Evolutionary conservation across 768 basidiomycete genomes (phyloP).

Genomic region (Russula lepida): DNA sequence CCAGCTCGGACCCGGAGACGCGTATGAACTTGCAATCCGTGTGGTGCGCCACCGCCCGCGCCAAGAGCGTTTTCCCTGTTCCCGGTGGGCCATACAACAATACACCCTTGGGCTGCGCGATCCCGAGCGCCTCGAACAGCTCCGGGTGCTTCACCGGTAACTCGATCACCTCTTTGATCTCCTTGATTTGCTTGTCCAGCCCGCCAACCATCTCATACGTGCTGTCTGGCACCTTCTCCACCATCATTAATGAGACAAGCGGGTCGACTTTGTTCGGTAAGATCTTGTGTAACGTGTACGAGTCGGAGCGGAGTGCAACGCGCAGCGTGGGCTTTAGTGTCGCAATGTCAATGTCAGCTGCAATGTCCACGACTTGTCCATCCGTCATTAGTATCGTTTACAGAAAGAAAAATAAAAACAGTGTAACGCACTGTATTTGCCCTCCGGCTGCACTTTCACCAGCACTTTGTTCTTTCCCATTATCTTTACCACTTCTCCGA

Average conservation of each 20-base stretch:
- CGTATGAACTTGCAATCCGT: constrained; percentile 98
- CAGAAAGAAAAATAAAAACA: neutral
- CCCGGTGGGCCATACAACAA: constrained; percentile 93
- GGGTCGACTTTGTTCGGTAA: constrained; percentile 97
- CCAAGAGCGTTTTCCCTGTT: constrained; percentile 92
- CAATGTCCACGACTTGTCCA: constrained; percentile 81
- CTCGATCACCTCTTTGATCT: constrained; percentile 99
- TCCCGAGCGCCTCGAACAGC: constrained; percentile 91
- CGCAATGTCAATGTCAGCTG: constrained; percentile 74
- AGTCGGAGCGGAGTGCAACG: constrained; percentile 92
- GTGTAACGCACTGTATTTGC: constrained; percentile 83
- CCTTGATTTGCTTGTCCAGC: constrained; percentile 95
- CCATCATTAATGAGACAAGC: constrained; percentile 99
- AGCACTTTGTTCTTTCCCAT: constrained; percentile 99
- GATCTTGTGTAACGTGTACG: constrained; percentile 94
- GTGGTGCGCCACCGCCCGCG: constrained; percentile 93
- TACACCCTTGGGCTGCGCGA: constrained; percentile 95
- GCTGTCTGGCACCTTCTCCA: constrained; percentile 97
- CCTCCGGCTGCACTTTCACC: constrained; percentile 97
- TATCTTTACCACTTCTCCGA: constrained; percentile 95
- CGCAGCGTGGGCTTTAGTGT: constrained; percentile 79
- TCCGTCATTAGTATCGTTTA: neutral
- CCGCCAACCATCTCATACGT: constrained; percentile 99
- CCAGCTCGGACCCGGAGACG: constrained; percentile 87
- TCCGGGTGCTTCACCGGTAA: constrained; percentile 93